Evolutionary conservation across 1,284 basidiomycete genomes (phyloP).

Genomic region (Prillingera fragicola): DNA sequence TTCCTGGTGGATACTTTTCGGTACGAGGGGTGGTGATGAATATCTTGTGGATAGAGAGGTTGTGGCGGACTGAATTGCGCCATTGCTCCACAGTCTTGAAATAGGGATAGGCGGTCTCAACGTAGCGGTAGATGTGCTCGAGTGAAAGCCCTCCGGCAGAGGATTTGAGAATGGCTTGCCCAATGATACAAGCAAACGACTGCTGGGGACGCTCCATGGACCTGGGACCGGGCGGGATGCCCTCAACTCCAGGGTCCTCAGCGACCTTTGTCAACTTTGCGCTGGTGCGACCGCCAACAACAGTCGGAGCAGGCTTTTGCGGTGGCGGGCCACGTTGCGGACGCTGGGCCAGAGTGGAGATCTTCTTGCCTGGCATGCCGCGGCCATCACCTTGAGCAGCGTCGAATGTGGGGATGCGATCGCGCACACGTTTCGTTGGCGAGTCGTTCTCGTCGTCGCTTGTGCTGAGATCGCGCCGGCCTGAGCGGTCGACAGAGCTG

Average conservation of each 20-base stretch:
- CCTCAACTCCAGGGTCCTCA: slow-evolving; percentile 45
- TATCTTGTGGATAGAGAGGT: slow-evolving; percentile 75
- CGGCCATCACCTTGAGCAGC: not conserved
- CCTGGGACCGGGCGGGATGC: slow-evolving; percentile 75
- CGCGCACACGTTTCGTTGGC: slow-evolving; percentile 26
- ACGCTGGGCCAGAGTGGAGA: not conserved
- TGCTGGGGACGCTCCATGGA: slow-evolving; percentile 68
- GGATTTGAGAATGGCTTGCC: slow-evolving; percentile 85
- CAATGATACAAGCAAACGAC: slow-evolving; percentile 92
- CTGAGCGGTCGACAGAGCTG: slow-evolving; percentile 16
- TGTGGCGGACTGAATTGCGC: slow-evolving; percentile 85
- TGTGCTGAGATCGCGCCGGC: slow-evolving; percentile 6
- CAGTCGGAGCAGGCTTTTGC: slow-evolving; percentile 3
- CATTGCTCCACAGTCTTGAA: slow-evolving; percentile 92
- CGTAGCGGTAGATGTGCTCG: slow-evolving; percentile 94
- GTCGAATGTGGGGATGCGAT: slow-evolving; percentile 9
- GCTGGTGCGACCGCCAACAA: slow-evolving; percentile 27
- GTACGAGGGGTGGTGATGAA: slow-evolving; percentile 59
- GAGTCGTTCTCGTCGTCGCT: slow-evolving; percentile 41
- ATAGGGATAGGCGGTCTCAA: slow-evolving; percentile 85
- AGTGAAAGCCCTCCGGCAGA: slow-evolving; percentile 77
- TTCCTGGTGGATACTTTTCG: slow-evolving; percentile 43
- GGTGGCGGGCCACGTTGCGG: not conserved
- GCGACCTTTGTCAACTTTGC: slow-evolving; percentile 42
- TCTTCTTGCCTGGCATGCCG: not conserved